phyloP scores from a whole-genome alignment of 441 rosid genomes.

The Metrosideros polymorpha region DNA sequence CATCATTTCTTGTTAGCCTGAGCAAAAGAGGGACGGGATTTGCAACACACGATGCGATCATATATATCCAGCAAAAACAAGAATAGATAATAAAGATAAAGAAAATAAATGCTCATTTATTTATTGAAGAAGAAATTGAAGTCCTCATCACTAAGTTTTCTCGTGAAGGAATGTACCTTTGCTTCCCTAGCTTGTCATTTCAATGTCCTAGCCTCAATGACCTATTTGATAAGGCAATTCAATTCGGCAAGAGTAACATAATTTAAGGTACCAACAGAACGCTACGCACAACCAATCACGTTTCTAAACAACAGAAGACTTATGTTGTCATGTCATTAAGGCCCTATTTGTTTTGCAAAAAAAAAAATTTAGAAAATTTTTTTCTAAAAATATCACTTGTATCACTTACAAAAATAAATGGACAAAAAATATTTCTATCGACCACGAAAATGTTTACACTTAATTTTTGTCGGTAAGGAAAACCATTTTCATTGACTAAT shows the following conservation, averaged over 20 bases:
- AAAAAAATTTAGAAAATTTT: not conserved
- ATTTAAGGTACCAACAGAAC: accelerated
- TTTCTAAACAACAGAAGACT: not conserved
- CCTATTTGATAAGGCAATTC: not conserved
- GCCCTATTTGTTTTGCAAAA: accelerated
- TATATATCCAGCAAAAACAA: not conserved
- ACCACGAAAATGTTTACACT: not conserved
- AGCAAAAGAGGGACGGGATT: not conserved
- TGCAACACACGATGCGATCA: not conserved
- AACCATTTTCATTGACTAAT: not conserved
- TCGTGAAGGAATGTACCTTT: not conserved
- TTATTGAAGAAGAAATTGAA: not conserved
- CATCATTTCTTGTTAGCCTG: not conserved
- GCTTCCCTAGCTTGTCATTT: not conserved
- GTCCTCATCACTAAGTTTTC: not conserved
- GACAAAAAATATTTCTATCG: not conserved
- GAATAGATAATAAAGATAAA: not conserved
- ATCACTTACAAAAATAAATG: not conserved
- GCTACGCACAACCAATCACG: not conserved
- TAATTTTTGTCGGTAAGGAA: accelerated
- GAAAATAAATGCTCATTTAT: not conserved
- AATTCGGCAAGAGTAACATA: not conserved
- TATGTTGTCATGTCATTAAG: not conserved
- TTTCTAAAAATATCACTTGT: accelerated
- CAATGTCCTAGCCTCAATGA: not conserved